Evolutionary conservation across 2,329 filamentous ascomycete genomes (phyloP).

Genomic region (Aspergillus ustus): DNA sequence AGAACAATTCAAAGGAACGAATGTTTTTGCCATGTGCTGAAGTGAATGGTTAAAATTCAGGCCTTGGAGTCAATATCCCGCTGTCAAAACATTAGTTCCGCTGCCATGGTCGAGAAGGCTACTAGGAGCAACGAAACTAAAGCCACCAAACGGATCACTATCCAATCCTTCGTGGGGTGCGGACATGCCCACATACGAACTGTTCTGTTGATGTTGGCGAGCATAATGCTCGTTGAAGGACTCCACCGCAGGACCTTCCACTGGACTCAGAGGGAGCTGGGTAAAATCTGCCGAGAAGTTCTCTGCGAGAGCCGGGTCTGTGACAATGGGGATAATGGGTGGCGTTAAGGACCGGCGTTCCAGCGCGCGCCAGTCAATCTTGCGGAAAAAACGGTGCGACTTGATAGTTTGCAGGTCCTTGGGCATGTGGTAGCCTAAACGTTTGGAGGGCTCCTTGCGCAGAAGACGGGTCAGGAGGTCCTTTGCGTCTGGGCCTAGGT

Average conservation of each 20-base stretch:
- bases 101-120: conserved; percentile 50
- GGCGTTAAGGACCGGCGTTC: conserved; percentile 81
- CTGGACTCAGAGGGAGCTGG: conserved; percentile 77
- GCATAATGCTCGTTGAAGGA: conserved; percentile 38
- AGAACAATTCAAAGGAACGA: neutral
- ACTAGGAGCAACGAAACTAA: conserved; percentile 54
- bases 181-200: conserved; percentile 19
- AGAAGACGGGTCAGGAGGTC: conserved; percentile 88
- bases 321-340: conserved; percentile 91
- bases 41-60: neutral
- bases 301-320: conserved; percentile 92
- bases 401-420: conserved; percentile 87
- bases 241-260: conserved; percentile 46
- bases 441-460: conserved; percentile 89
- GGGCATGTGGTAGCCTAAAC: conserved; percentile 84
- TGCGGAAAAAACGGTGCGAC: conserved; percentile 93
- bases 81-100: conserved; percentile 29
- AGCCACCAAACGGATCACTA: conserved; percentile 52
- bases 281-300: conserved; percentile 97
- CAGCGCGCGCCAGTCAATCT: conserved; percentile 91
- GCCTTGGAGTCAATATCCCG: conserved; percentile 26
- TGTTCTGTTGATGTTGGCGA: conserved; percentile 20
- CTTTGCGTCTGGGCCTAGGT: conserved; percentile 87
- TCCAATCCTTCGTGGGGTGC: conserved; percentile 23
- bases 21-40: neutral